phyloP scores from a whole-genome alignment of 805 yeast genomes.

The Nakazawaea wyomingensis region DNA sequence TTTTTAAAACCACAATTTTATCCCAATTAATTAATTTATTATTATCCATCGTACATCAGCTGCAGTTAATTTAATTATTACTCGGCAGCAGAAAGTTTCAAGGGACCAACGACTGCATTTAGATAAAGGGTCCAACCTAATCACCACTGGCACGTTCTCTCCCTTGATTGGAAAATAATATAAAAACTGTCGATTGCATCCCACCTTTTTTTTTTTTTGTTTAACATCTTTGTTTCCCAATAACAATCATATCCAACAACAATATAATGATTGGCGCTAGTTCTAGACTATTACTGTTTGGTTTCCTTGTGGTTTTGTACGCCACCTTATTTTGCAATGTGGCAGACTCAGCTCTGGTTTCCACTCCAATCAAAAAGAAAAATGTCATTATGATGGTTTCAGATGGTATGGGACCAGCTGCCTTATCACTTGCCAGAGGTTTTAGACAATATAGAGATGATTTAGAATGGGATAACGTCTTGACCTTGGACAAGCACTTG shows the following conservation, averaged over 20 bases:
- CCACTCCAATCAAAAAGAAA: slow-evolving; percentile 39
- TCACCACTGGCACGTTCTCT: too few relatives aligned
- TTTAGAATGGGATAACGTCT: slow-evolving; percentile 48
- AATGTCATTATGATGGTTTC: slow-evolving; percentile 85
- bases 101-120: too few relatives aligned
- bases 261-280: not conserved
- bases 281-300: not conserved
- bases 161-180: too few relatives aligned
- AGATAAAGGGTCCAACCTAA: not conserved
- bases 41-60: too few relatives aligned
- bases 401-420: slow-evolving; percentile 95
- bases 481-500: slow-evolving; percentile 61
- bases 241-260: not conserved
- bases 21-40: too few relatives aligned
- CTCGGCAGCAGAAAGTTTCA: too few relatives aligned
- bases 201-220: too few relatives aligned
- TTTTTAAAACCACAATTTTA: too few relatives aligned
- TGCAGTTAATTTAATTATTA: too few relatives aligned
- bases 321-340: not conserved
- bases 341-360: not conserved
- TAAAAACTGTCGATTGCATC: too few relatives aligned
- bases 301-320: not conserved
- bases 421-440: slow-evolving; percentile 72
- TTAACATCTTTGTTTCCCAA: too few relatives aligned
- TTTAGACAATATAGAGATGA: slow-evolving; percentile 59